These are phyloP conservation scores for Gentiana straminea DNA, from an alignment of 257 asterid genomes.

Conservation along the genomic window DNA sequence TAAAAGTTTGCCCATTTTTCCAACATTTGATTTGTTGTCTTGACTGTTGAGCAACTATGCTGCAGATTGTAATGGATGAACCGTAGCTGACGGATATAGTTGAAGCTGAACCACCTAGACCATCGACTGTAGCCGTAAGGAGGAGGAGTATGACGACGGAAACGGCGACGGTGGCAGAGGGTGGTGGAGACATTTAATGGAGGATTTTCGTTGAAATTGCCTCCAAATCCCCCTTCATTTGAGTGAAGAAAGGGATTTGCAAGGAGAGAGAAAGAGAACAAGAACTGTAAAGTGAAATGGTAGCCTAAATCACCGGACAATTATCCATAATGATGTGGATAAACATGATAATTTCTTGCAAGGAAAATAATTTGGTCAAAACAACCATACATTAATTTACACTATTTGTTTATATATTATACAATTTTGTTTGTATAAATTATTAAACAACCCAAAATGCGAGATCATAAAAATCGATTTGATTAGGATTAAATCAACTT, in stretches of 20 bases:
- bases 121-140: slow-evolving; percentile 19
- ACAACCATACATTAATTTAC: too few species aligned
- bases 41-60: slow-evolving; percentile 44
- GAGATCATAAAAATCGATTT: too few species aligned
- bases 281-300: too few species aligned
- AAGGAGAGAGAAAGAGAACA: slow-evolving; percentile 1
- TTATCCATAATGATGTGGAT: too few species aligned
- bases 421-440: too few species aligned
- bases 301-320: too few species aligned
- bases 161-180: slow-evolving; percentile 21
- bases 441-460: too few species aligned
- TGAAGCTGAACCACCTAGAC: slow-evolving; percentile 59
- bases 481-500: too few species aligned
- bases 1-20: slow-evolving; percentile 20
- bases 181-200: not conserved
- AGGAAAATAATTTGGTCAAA: too few species aligned
- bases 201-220: slow-evolving; percentile 6
- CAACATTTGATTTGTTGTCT: slow-evolving; percentile 62
- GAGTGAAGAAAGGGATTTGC: slow-evolving; percentile 1
- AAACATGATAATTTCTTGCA: too few species aligned
- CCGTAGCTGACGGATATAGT: slow-evolving; percentile 68
- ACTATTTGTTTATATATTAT: too few species aligned
- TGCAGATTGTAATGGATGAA: slow-evolving; percentile 47
- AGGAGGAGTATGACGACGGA: slow-evolving; percentile 14
- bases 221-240: slow-evolving; percentile 24